Evolutionary conservation across 106 monocot genomes (phyloP), one percentile per base, ranked within the genome.

Genomic region (Gastrodia elata): DNA sequence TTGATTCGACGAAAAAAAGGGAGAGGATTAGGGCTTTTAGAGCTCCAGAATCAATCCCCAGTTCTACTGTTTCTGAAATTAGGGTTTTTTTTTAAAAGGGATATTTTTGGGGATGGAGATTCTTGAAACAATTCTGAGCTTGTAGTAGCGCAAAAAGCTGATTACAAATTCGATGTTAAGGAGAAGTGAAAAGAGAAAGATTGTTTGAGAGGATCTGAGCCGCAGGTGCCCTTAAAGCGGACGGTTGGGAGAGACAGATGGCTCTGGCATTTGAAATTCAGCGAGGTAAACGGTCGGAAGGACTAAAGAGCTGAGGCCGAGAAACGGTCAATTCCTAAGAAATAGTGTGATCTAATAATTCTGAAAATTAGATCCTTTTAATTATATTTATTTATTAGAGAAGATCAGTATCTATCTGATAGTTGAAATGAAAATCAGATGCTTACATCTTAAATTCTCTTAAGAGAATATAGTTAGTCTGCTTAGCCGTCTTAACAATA

Each of bases 281-380:
- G 20, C 20, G 67, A 61, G 30, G 22, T 57, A 27, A 57, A 67
- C 67, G 67, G 67, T 67, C 67, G 67, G 67, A 38, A 67, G 38
- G n/a, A n/a, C n/a, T n/a, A n/a, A n/a, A 38, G 37, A 38, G 37
- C 18, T 8, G 35, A 35, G 20, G 37, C 0, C 18, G 5, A 1
- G 36, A 36, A 67, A 67, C 67, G 67, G 67, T 67, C 67, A 61
- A 33, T 18, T 67, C 6, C 6, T 67, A 20, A 36, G 38, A 67
- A 67, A 61, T 61, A 18, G 57, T 9, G 26, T 25, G 57, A 44
- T 44, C 57, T 25, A 57, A 13, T 44, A 44, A 56, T 24, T 56
- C 20, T 22, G 26, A 25, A 57, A 55, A 0, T 55, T 7, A 65
- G 65, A 36, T 65, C 25, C n/a, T n/a, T n/a, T n/a, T n/a, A n/a